phyloP scores from a whole-genome alignment of 2,329 filamentous ascomycete genomes.

The Colletotrichum sp. region DNA sequence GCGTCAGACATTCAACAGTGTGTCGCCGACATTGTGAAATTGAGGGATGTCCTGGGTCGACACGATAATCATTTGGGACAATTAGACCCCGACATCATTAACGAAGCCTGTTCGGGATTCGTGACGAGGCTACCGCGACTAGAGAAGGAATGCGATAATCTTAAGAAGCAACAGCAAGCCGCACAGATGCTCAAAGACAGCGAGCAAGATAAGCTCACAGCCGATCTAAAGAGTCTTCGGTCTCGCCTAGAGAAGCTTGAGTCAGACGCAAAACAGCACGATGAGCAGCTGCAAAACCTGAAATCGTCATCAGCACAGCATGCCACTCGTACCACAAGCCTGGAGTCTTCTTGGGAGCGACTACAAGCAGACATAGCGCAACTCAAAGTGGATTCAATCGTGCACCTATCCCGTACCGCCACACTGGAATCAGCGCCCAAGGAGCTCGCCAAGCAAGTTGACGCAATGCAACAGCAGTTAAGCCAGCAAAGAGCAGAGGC shows the following conservation, averaged over 20 bases:
- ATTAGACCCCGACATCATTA: conserved; percentile 4
- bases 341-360: neutral
- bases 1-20: neutral
- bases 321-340: neutral
- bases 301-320: neutral
- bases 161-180: neutral
- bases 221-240: neutral
- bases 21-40: neutral
- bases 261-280: neutral
- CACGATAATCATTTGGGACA: conserved; percentile 9
- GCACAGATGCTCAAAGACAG: neutral
- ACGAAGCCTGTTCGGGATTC: neutral
- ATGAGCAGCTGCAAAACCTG: neutral
- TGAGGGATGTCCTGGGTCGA: neutral
- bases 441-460: neutral
- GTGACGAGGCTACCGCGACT: neutral
- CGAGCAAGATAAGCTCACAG: neutral
- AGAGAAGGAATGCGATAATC: neutral
- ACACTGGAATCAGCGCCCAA: neutral
- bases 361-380: neutral
- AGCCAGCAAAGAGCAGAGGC: neutral
- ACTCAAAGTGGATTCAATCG: neutral
- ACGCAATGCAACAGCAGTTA: neutral
- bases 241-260: neutral
- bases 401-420: neutral